Evolutionary conservation across 179 eudicot species (phyloP).

Genomic region (Vitellaria paradoxa): DNA sequence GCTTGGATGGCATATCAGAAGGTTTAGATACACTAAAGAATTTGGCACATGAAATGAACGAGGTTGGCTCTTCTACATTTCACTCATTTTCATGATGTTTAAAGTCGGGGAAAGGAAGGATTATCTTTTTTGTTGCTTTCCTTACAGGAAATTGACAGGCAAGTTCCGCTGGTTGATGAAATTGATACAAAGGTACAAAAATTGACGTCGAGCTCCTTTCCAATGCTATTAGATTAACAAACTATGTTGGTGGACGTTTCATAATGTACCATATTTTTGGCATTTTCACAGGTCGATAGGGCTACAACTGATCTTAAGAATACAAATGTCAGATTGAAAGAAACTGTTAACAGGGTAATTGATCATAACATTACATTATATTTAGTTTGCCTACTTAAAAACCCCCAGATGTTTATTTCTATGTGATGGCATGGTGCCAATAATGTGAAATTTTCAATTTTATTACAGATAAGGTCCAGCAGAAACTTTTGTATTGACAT

Average conservation of each 20-base stretch:
- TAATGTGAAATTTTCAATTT: background rate
- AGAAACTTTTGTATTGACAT: conserved; percentile 83
- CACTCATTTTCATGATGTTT: background rate
- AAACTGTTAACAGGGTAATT: conserved; percentile 42
- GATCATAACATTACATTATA: background rate
- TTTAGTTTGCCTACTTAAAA: background rate
- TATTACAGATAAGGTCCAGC: conserved; percentile 73
- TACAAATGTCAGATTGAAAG: conserved; percentile 59
- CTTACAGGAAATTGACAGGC: conserved; percentile 30
- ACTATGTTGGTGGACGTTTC: background rate
- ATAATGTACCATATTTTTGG: conserved; percentile 12
- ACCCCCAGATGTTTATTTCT: background rate
- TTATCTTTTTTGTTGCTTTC: background rate
- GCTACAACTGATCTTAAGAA: conserved; percentile 31
- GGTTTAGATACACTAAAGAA: conserved; percentile 65
- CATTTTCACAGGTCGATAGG: conserved; percentile 33
- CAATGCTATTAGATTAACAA: conserved; percentile 12
- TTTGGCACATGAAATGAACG: conserved; percentile 79
- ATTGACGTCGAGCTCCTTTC: background rate
- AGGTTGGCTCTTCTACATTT: conserved; percentile 35
- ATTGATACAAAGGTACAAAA: conserved; percentile 28
- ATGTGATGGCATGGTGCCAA: background rate
- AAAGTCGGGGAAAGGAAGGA: too few species aligned
- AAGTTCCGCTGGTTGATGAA: conserved; percentile 33
- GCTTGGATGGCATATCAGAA: conserved; percentile 62